Conservation (phyloP, 2,329 filamentous ascomycete species). For the Proliferodiscus dingleyae region DNA sequence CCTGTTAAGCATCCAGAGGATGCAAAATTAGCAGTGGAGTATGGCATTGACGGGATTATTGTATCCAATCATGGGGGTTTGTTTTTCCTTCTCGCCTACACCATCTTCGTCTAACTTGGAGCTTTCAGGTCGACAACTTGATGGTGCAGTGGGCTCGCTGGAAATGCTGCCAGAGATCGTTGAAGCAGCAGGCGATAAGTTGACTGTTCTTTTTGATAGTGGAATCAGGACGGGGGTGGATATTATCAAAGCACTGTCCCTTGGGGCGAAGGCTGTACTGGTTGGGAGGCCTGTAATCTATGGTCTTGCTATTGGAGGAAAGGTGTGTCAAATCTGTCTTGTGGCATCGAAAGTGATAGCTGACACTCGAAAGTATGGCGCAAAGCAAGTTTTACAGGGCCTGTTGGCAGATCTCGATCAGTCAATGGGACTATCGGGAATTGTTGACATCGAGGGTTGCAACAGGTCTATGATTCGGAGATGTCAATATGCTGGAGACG, state of each 20-base stretch:
- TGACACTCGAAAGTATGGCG: constrained; percentile 37
- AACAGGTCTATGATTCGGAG: constrained; percentile 22
- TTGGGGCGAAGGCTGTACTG: constrained; percentile 52
- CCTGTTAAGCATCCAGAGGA: constrained; percentile 38
- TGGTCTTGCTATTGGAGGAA: constrained; percentile 50
- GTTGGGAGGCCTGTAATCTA: constrained; percentile 55
- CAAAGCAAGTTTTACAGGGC: constrained; percentile 45
- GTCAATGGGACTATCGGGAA: constrained; percentile 50
- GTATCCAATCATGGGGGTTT: constrained; percentile 55
- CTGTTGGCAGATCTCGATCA: constrained; percentile 50
- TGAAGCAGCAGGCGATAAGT: constrained; percentile 53
- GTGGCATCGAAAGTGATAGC: background rate
- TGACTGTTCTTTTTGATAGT: constrained; percentile 59
- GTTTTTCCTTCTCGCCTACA: constrained; percentile 31
- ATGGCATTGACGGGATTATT: constrained; percentile 46
- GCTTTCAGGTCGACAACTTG: constrained; percentile 44
- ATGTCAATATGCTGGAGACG: constrained; percentile 23
- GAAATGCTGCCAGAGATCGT: constrained; percentile 57
- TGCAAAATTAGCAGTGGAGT: constrained; percentile 39
- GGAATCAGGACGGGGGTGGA: constrained; percentile 52
- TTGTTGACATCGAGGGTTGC: constrained; percentile 29
- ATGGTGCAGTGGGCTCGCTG: constrained; percentile 49
- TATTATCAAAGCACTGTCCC: constrained; percentile 51
- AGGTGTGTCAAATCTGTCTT: constrained; percentile 22
- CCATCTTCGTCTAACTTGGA: background rate